Evolutionary conservation across 2,329 filamentous ascomycete species (phyloP).

Genomic region (Alternaria sp.): DNA sequence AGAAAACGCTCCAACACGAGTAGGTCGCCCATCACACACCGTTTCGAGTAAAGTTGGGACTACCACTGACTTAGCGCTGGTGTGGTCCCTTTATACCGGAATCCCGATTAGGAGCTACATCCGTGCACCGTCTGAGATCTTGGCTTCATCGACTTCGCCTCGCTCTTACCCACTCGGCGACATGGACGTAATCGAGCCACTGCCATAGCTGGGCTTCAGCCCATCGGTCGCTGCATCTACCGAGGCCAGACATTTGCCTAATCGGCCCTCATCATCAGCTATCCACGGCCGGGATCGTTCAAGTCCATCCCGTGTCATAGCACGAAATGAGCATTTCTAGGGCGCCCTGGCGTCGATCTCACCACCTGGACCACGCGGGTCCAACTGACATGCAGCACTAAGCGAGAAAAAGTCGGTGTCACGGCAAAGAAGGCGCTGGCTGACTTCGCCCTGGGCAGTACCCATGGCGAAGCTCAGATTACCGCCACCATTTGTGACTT

Average conservation of each 20-base stretch:
- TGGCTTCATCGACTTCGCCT: constrained; percentile 13
- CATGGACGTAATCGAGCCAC: constrained; percentile 13
- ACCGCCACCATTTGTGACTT: background rate
- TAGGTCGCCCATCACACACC: constrained; percentile 4
- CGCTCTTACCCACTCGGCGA: constrained; percentile 17
- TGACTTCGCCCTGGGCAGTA: background rate
- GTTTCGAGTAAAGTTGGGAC: constrained; percentile 3
- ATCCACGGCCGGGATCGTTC: background rate
- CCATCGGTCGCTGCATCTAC: constrained; percentile 7
- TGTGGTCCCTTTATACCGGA: background rate
- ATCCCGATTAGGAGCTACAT: constrained; percentile 1
- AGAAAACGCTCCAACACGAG: background rate
- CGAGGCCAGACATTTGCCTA: background rate
- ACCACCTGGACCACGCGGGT: background rate
- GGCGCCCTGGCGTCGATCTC: background rate
- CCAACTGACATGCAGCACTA: background rate
- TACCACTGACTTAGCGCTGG: background rate
- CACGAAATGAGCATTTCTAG: background rate
- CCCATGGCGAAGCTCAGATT: background rate
- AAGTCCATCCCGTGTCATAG: background rate
- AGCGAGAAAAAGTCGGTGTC: constrained; percentile 7
- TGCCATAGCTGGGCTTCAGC: constrained; percentile 10
- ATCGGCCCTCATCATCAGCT: background rate
- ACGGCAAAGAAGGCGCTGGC: background rate
- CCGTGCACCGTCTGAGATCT: constrained; percentile 5